These are phyloP conservation scores for Aspergillus hancockii DNA, from an alignment of 495 filamentous ascomycete genomes.

Conservation along the genomic window DNA sequence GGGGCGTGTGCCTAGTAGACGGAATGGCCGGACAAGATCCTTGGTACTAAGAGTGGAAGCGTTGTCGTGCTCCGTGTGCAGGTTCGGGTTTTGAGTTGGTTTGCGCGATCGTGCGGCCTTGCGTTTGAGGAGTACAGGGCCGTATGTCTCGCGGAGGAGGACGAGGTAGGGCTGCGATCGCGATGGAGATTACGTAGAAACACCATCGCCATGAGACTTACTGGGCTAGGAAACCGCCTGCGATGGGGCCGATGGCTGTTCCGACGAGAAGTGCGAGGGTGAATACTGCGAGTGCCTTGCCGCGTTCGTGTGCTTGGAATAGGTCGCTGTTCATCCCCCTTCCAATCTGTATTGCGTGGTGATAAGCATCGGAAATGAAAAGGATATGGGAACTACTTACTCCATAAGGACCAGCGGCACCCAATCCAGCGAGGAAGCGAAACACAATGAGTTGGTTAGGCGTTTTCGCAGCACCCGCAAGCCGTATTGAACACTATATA, in stretches of 20 bases:
- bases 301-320: constrained; percentile 50
- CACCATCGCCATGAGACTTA: constrained; percentile 60
- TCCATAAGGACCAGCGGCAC: constrained; percentile 43
- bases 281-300: constrained; percentile 54
- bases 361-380: neutral
- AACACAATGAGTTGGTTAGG: constrained; percentile 48
- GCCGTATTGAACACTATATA: constrained; percentile 57
- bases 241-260: constrained; percentile 50
- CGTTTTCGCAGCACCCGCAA: constrained; percentile 52
- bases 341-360: constrained; percentile 20
- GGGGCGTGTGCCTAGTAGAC: constrained; percentile 43
- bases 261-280: constrained; percentile 52
- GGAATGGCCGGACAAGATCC: constrained; percentile 33
- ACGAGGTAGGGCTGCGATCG: constrained; percentile 51
- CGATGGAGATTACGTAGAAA: constrained; percentile 52
- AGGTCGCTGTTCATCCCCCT: constrained; percentile 26
- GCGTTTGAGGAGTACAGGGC: constrained; percentile 51
- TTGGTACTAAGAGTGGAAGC: constrained; percentile 13
- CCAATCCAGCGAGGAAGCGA: constrained; percentile 52
- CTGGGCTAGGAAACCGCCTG: constrained; percentile 52
- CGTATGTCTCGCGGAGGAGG: constrained; percentile 58
- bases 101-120: constrained; percentile 53
- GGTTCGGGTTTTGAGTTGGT: constrained; percentile 53
- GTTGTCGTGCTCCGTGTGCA: constrained; percentile 4
- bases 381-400: constrained; percentile 8